Evolutionary conservation across 352 stramenopile species (phyloP), one percentile per base, ranked within the genome.

Genomic region (Pseudoperonospora humuli): DNA sequence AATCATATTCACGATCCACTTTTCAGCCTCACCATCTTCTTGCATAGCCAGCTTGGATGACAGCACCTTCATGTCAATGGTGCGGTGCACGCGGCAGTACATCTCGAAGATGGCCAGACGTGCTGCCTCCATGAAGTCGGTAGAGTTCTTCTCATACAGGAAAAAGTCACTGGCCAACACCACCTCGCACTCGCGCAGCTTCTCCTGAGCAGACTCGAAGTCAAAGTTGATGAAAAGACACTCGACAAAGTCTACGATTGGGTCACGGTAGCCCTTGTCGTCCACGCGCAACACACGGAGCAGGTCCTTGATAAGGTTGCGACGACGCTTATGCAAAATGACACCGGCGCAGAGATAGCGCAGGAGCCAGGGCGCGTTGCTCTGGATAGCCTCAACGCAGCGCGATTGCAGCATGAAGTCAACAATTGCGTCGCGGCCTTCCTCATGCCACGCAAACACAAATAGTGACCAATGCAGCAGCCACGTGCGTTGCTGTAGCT

Each of bases 1-100:
- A 64, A 99, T 99, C 39, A 99, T 67, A 76, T 99, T 97, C 18
- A 99, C 96, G 67, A 99, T 98, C 96, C 95, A 99, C 58, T 96
- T 94, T 70, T 99, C 96, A 8, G 96, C 95, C 39, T 96, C 86
- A n/a, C 91, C 82, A 46, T 95, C 74, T 55, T 98, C 84, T 26
- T 86, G 72, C 88, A 98, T 98, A 26, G 87, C 93, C 46, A 98
- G 76, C 76, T 98, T 97, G 20, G 93, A 84, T 32, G 94, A 96
- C 51, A 99, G 76, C 56, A 92, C 93, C 47, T 86, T 85, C 60
- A 98, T 96, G 77, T 99, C 95, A 67, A 99, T 98, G 68, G 97
- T 98, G 62, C 96, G 84, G 79, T 99, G 96, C 58, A 99, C 98
- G 41, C 95, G 84, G 72, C 95, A 99, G 75, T 98, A 99, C 56